phyloP scores from a whole-genome alignment of 371 early-diverging fungal species.

The Syncephalastrum monosporum region DNA sequence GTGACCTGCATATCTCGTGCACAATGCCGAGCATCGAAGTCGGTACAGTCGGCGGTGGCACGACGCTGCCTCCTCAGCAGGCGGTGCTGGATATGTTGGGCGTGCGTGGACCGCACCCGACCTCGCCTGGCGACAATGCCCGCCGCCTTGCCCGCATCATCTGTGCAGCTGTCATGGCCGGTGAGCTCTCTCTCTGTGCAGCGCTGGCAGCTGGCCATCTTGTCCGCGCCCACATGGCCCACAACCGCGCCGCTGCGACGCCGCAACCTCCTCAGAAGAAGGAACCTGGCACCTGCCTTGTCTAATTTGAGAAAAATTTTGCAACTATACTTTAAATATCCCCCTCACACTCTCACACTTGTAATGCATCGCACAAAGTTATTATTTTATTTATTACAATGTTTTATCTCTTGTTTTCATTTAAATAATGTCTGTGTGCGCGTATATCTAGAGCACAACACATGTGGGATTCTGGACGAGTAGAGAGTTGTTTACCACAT shows the following conservation, averaged over 20 bases:
- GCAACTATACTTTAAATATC: too few relatives aligned
- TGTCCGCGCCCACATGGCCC: slow-evolving; percentile 82
- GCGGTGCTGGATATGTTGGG: slow-evolving; percentile 90
- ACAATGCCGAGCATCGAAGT: slow-evolving; percentile 97
- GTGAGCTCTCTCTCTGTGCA: slow-evolving; percentile 87
- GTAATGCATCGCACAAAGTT: too few relatives aligned
- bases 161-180: slow-evolving; percentile 95
- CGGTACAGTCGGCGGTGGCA: slow-evolving; percentile 97
- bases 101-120: slow-evolving; percentile 81
- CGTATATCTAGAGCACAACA: too few relatives aligned
- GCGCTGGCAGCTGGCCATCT: slow-evolving; percentile 89
- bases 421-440: too few relatives aligned
- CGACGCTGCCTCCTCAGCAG: slow-evolving; percentile 85
- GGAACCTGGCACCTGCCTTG: background rate
- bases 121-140: slow-evolving; percentile 86
- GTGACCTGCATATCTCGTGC: slow-evolving; percentile 84
- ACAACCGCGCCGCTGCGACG: slow-evolving; percentile 59
- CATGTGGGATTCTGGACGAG: too few relatives aligned
- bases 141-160: slow-evolving; percentile 88
- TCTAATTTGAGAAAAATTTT: too few relatives aligned
- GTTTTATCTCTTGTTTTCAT: too few relatives aligned
- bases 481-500: too few relatives aligned
- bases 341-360: too few relatives aligned
- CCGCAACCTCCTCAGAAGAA: slow-evolving; percentile 6
- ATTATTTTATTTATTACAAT: too few relatives aligned